phyloP scores from a whole-genome alignment of 768 basidiomycete genomes.

The Pluteus cervinus region DNA sequence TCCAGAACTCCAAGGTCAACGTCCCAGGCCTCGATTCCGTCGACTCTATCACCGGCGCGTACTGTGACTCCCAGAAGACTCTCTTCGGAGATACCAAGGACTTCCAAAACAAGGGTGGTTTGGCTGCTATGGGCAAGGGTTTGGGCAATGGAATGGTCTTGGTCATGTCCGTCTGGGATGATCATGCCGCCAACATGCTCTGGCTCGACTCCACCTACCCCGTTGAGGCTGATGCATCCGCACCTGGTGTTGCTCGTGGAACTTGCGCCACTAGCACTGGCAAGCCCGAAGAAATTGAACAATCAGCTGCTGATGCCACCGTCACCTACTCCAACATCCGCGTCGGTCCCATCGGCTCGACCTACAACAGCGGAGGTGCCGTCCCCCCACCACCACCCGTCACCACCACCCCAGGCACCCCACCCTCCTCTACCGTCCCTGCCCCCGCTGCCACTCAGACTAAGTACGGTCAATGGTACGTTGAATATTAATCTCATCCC shows the following conservation, averaged over 20 bases:
- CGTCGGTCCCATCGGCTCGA: conserved; percentile 9
- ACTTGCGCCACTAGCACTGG: conserved; percentile 3
- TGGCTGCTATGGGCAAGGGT: neutral
- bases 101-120: neutral
- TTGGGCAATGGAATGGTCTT: neutral
- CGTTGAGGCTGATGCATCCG: neutral
- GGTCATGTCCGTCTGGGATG: neutral
- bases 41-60: conserved; percentile 35
- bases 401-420: conserved; percentile 9
- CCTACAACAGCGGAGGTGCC: no score
- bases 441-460: conserved; percentile 24
- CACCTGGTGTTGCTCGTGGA: conserved; percentile 6
- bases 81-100: conserved; percentile 20
- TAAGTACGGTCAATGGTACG: conserved; percentile 32
- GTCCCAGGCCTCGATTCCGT: conserved; percentile 27
- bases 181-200: neutral
- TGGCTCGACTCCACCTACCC: neutral
- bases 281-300: conserved; percentile 3
- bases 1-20: conserved; percentile 31
- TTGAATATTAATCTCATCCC: conserved; percentile 1
- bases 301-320: conserved; percentile 5
- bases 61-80: conserved; percentile 38
- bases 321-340: conserved; percentile 8
- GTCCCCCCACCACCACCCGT: conserved; percentile 9
- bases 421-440: conserved; percentile 17